phyloP scores from a whole-genome alignment of 805 yeast species.

The Pichia pseudocactophila region DNA sequence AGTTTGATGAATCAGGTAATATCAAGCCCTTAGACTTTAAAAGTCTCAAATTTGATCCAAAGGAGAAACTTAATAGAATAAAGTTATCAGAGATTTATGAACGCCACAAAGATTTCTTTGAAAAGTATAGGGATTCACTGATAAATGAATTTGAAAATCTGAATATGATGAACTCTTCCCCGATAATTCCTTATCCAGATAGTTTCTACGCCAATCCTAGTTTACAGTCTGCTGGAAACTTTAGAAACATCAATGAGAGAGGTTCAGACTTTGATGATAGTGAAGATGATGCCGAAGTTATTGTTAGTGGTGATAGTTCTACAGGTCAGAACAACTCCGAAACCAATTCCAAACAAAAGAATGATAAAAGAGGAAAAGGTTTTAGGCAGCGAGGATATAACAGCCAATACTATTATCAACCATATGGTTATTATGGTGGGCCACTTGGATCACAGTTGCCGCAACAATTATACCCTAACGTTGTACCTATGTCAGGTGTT shows the following conservation, averaged over 20 bases:
- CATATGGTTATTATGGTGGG: no score
- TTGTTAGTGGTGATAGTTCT: not conserved
- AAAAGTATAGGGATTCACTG: not conserved
- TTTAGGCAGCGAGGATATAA: no score
- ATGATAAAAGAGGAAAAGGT: no score
- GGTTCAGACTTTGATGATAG: slow-evolving; percentile 13
- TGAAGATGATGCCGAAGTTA: slow-evolving; percentile 1
- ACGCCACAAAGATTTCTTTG: slow-evolving; percentile 1
- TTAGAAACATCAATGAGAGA: no score
- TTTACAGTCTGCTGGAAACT: no score
- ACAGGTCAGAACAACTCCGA: not conserved
- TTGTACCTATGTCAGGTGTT: no score
- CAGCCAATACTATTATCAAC: no score
- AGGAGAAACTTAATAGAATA: slow-evolving; percentile 26
- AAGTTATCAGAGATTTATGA: slow-evolving; percentile 22
- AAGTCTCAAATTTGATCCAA: slow-evolving; percentile 24
- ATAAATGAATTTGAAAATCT: not conserved
- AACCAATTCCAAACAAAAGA: no score
- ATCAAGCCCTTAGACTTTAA: slow-evolving; percentile 26
- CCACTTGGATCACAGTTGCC: no score
- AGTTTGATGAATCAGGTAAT: slow-evolving; percentile 26
- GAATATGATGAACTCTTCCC: not conserved
- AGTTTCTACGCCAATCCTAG: no score
- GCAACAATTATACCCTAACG: no score
- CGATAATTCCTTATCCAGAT: no score